Base-by-base conservation (phyloP, 106 monocot species). In the Narthecium ossifragum region DNA sequence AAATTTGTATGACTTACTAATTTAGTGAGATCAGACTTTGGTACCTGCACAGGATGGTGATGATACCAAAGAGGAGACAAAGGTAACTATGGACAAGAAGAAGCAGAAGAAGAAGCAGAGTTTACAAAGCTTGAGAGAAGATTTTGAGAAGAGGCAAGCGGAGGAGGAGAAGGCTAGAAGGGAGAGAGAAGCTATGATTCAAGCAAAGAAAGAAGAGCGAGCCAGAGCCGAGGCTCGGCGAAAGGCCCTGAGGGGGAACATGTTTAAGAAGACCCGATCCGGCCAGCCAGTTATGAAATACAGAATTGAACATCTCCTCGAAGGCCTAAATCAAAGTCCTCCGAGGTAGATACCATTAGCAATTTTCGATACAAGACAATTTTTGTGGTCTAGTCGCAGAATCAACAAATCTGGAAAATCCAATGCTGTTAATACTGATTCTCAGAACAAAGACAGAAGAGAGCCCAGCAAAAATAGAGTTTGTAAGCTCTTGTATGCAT, bases 271-370 rank as follows among this genome's bases (percentile, higher is more conserved):
- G 60, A 96, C 94, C 9, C 72, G 70, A 47, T 90, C 80, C 0
- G 94, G 94, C 7, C 94, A 96, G 39, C 94, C 94, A 22, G 73
- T 90, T 25, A 96, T 96, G 94, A 90, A 86, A 34, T 90, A 84
- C 69, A 72, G 90, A 59, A 86, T 96, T 29, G 65, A 86, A 37
- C 86, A 86, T 55, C 34, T 90, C 9, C 59, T 93, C 8, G 58
- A 93, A 53, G 79, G 73, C 31, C 55, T 88, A 51, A 37, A 67
- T n/a, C 59, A 73, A 20, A 62, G 50, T 21, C 32, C 73, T 49
- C 51, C 58, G 2, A 60, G 60, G 18, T 77, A 55, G 32, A 20
- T 55, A 29, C 13, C 2, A 21, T 20, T 17, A n/a, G n/a, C n/a
- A n/a, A n/a, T n/a, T n/a, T n/a, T n/a, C n/a, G n/a, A n/a, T n/a